A percentile compares a stretch with the other conserved stretches of the same genome.
These are phyloP conservation scores for Saccharomycopsis crataegensis DNA, from an alignment of 1,139 yeast genomes.

Conservation along the genomic window DNA sequence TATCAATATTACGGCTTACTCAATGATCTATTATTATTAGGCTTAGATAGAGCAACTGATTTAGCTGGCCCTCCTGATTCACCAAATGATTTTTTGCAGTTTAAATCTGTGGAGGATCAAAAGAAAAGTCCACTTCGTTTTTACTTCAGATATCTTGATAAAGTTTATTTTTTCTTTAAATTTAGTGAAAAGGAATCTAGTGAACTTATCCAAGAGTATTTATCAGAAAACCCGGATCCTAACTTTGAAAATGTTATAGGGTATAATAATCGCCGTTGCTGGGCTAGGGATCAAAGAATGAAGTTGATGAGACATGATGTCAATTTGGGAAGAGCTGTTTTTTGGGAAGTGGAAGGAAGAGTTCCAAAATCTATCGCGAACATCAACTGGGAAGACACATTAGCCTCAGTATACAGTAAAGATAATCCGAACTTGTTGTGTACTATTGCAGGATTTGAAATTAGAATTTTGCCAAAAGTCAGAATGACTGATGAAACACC, in stretches of 20 bases:
- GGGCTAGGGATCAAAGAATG: conserved; percentile 95
- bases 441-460: conserved; percentile 93
- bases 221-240: conserved; percentile 87
- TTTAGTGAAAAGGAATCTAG: conserved; percentile 68
- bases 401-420: conserved; percentile 81
- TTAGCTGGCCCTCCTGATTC: conserved; percentile 69
- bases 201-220: conserved; percentile 66
- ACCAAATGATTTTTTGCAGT: conserved; percentile 77
- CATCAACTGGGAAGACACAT: conserved; percentile 69
- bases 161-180: conserved; percentile 70
- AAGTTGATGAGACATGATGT: conserved; percentile 87
- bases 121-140: conserved; percentile 63
- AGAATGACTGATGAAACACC: conserved; percentile 45
- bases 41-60: conserved; percentile 80
- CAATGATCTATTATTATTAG: conserved; percentile 73
- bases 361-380: conserved; percentile 69
- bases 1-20: conserved; percentile 86
- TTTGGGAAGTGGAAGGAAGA: conserved; percentile 82
- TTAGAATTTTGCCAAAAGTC: conserved; percentile 72
- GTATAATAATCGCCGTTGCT: conserved; percentile 81
- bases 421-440: conserved; percentile 87
- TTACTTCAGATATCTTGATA: conserved; percentile 79
- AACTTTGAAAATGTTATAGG: conserved; percentile 82
- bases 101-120: conserved; percentile 52
- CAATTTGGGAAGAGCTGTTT: conserved; percentile 82